Base-by-base conservation (phyloP, 441 rosid genomes). In the Croton laevigatus region DNA sequence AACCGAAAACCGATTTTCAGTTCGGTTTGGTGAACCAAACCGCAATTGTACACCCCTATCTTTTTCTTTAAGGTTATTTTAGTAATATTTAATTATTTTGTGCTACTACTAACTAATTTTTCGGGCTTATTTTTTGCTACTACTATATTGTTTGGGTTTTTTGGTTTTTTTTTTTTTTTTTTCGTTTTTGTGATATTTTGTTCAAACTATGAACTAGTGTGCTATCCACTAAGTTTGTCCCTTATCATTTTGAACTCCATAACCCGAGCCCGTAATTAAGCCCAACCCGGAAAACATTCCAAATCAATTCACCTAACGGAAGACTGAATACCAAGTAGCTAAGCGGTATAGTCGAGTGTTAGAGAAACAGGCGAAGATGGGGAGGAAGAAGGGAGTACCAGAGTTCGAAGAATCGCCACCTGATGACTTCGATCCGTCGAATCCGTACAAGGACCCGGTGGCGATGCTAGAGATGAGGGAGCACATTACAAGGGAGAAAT, bases 401-500 rank as follows among this genome's bases (percentile, higher is more conserved):
- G 97, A 89, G 87, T 95, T 92, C 88, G 99, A 92, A 53, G 98
- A 94, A 70, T 74, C 91, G 81, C 86, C 97, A 80, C 99, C 99
- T 79, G 99, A 94, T 78, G 93, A 87, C 19, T 94, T 92, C 83
- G 98, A 94, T 71, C 89, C 96, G 46, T 79, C 66, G 34, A 70
- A 92, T 59, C 96, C 98, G 22, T 91, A 91, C 82, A 92, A 91
- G 81, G 99, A 92, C 71, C 99, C 99, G 72, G 99, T 91, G 80
- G 99, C 97, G 63, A 85, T 90, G 91, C 78, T 92, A 46, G 99
- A 94, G 78, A 94, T 92, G 97, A 88, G 98, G 75, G 99, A 95
- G 88, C 93, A 95, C 80, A 51, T 89, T 46, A 94, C 88, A 10
- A 79, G 99, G 46, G 99, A 95, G 89, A 95, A 95, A 75, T 95